A percentile compares a stretch with the other conserved stretches of the same genome.
Conservation (phyloP, 2,329 filamentous ascomycete genomes). For the Penicillium sp. region DNA sequence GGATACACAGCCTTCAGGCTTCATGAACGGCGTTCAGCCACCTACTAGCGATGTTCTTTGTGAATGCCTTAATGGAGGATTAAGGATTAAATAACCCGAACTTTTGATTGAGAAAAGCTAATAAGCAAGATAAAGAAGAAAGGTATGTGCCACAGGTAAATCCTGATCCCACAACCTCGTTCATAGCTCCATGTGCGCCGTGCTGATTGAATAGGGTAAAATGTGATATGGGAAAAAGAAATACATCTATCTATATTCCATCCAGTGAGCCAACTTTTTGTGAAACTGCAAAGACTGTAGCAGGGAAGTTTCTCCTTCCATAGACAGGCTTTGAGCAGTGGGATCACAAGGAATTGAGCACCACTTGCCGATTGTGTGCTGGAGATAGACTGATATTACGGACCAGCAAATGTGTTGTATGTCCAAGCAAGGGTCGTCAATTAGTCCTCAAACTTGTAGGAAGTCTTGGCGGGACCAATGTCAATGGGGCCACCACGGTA, state of each 20-base stretch:
- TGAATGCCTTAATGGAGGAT: background rate
- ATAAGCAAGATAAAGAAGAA: conserved; percentile 5
- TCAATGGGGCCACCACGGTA: conserved; percentile 90
- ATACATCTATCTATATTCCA: background rate
- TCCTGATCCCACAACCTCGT: conserved; percentile 2
- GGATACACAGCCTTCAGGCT: too few species aligned
- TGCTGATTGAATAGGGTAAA: conserved; percentile 16
- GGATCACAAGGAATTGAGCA: too few species aligned
- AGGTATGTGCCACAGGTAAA: conserved; percentile 1
- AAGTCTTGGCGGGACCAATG: conserved; percentile 66
- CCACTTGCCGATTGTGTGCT: background rate
- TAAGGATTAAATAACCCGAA: conserved; percentile 2
- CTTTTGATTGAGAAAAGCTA: conserved; percentile 17
- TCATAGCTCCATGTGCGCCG: conserved; percentile 18
- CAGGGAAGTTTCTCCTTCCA: background rate
- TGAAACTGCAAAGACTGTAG: background rate
- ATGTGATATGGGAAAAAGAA: background rate
- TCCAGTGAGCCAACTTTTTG: background rate
- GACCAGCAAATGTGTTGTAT: background rate
- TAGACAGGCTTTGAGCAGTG: background rate
- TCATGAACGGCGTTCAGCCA: too few species aligned
- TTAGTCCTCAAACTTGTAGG: conserved; percentile 92
- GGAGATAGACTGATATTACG: conserved; percentile 2
- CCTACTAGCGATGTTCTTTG: background rate
- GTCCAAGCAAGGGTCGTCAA: conserved; percentile 6